Base-by-base conservation (phyloP, 78 protist species). In the Dictyostelium citrinum region DNA sequence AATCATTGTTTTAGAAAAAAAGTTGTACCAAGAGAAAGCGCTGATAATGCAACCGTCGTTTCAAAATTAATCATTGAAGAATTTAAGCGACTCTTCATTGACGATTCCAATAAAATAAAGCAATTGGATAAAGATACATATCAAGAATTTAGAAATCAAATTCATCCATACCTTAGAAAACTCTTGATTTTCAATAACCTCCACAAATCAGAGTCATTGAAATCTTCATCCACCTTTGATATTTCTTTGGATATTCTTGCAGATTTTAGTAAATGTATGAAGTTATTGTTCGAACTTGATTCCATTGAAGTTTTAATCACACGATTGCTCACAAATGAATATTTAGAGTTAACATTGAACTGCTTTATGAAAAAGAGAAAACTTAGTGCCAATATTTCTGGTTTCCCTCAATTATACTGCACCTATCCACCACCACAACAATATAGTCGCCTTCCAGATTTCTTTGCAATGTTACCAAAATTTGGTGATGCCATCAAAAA, bases 351-450 rank as follows among this genome's bases (percentile, higher is more conserved):
- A 55, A 14, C 64, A 5, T 20, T 55, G 8, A 20, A 20, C 64
- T 55, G 16, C 64, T 55, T 55, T 55, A 55, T 55, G 64, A 55
- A 55, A 55, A 55, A 55, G 64, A 55, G 17, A 55, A 55, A 55
- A 20, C 8, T 55, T 6, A 55, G 64, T 55, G 24, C 64, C 16
- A 55, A 55, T 20, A 55, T 55, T 55, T 55, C 64, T 0, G 0
- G 22, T 55, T 14, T 20, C 64, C 64, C 64, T 4, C 64, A 55
- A 55, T 20, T 55, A 55, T 20, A 20, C 5, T 55, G 64, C 10
- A 55, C 78, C 41, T 85, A 68, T 75, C 91, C 91, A 37, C 91
- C 91, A 75, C 91, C 91, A 8, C 43, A 35, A 12, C 45, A 67
- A 12, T 75, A 75, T 24, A 46, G 76, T 17, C 2, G 11, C 7